Conservation (phyloP, 2,329 filamentous ascomycete species). For the Clarireedia monteithiana region DNA sequence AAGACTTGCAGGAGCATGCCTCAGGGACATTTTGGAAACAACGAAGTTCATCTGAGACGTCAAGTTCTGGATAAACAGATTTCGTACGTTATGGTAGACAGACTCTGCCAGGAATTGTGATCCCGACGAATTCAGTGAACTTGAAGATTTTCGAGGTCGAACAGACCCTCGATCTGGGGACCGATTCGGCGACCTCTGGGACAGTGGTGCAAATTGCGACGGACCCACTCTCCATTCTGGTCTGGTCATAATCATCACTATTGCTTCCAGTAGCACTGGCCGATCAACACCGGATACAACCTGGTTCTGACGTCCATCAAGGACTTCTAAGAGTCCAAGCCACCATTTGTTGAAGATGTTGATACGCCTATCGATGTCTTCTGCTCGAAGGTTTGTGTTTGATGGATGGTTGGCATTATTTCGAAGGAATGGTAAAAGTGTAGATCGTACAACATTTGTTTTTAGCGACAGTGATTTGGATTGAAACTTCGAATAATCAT, state of each 20-base stretch:
- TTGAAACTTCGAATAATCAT: conserved; percentile 62
- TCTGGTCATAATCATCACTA: conserved; percentile 62
- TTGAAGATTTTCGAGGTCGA: conserved; percentile 32
- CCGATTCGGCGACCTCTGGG: conserved; percentile 32
- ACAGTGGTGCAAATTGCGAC: conserved; percentile 46
- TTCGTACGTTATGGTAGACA: conserved; percentile 63
- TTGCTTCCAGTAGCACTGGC: conserved; percentile 60
- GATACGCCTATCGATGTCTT: conserved; percentile 60
- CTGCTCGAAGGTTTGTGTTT: conserved; percentile 49
- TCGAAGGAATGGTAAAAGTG: conserved; percentile 57
- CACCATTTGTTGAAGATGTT: conserved; percentile 71
- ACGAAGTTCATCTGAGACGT: conserved; percentile 63
- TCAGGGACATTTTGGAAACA: conserved; percentile 65
- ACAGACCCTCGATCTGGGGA: conserved; percentile 17
- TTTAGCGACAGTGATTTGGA: conserved; percentile 61
- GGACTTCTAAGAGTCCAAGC: conserved; percentile 60
- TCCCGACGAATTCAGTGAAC: conserved; percentile 48
- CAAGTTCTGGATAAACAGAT: conserved; percentile 62
- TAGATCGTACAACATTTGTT: conserved; percentile 57
- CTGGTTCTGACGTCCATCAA: conserved; percentile 61
- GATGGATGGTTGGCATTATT: conserved; percentile 52
- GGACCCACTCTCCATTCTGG: conserved; percentile 60
- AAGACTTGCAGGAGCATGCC: conserved; percentile 45
- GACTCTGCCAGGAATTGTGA: conserved; percentile 64
- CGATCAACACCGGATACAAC: conserved; percentile 63